Base-by-base conservation (phyloP, 2,329 filamentous ascomycete species). In the Neofusicoccum cordaticola region DNA sequence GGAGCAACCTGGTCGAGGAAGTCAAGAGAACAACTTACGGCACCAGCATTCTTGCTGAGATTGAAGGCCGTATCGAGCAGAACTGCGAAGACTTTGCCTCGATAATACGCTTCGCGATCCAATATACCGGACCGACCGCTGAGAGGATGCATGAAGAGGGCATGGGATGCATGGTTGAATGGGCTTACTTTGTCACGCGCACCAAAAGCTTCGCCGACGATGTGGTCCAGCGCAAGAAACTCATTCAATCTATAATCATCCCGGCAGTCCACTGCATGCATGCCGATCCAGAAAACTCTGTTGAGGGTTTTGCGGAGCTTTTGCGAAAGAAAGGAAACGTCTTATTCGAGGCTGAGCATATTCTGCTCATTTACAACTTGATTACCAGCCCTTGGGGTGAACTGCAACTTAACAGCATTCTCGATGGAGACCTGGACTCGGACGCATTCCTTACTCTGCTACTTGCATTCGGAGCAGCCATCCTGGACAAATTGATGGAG, bases 401-500 rank as follows among this genome's bases (percentile, higher is more conserved):
- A 47, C 75, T 82, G 37, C 82, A 83, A 53, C 86, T 90, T 66
- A 76, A 82, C 56, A 77, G 78, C 52, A 77, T 91, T 2, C 69
- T 87, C 12, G 78, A 82, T 12, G 87, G 86, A 7, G 86, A 90
- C 64, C 86, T 85, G 57, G 85, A 88, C 11, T 87, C 87, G 66
- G 86, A 90, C 48, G 83, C 83, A 62, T 90, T 90, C 69, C 88
- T 87, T 1, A 82, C 87, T 57, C 79, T 93, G 13, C 79, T 92
- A 69, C 78, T 92, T 4, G 86, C 89, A 0, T 91, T 89, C 71
- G 90, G 86, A 3, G 88, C 91, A 70, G 85, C 87, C 9, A 88
- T 83, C 65, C 82, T 88, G 50, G 82, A 85, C 6, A 37, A 52
- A 69, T 72, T 9, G 13, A 8, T 65, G n/a, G 44, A n/a, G 11